Evolutionary conservation across 345 rosid genomes (phyloP), one percentile per base, ranked within the genome.

Genomic region (Dovyalis caffra): DNA sequence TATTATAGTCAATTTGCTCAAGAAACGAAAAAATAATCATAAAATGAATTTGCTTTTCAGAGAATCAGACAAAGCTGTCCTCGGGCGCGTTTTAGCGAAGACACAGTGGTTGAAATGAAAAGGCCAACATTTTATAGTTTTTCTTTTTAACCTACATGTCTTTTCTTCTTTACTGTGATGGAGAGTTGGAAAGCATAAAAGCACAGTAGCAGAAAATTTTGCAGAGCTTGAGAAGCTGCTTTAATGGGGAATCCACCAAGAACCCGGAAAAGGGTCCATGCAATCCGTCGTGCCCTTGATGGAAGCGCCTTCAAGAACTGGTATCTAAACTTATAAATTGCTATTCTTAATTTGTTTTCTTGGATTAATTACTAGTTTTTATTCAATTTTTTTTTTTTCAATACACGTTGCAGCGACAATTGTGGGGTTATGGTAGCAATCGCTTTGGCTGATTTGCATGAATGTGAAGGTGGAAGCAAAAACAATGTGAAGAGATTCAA

Each of bases 231-330:
- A 38, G 65, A 37, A 9, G 49, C 43, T 28, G 71, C 86, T 53
- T 80, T 76, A 85, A 89, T 90, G 98, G 92, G 76, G 84, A 86
- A 82, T 77, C 83, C 74, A 38, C 72, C 86, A 57, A 86, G 90
- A 79, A 74, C 66, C 65, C 92, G 94, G 76, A 88, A 89, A 85
- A 86, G 94, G 87, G 90, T 94, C 20, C 85, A 64, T 73, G 92
- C 93, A 18, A 58, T 78, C 66, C 92, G 80, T 72, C 96, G 98
- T 76, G 94, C 92, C 71, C 77, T 89, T 14, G 91, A 90, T 70
- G 97, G 96, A 3, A 94, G 97, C 73, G 98, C 97, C 64, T 92
- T 90, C 28, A 56, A 89, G 60, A 86, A 81, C 56, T 92, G 98
- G 98, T 94, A 29, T 38, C 1, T 31, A 8, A 29, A 3, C 15